Evolutionary conservation across 2,329 filamentous ascomycete species (phyloP).

Genomic region (Scedosporium dehoogii): DNA sequence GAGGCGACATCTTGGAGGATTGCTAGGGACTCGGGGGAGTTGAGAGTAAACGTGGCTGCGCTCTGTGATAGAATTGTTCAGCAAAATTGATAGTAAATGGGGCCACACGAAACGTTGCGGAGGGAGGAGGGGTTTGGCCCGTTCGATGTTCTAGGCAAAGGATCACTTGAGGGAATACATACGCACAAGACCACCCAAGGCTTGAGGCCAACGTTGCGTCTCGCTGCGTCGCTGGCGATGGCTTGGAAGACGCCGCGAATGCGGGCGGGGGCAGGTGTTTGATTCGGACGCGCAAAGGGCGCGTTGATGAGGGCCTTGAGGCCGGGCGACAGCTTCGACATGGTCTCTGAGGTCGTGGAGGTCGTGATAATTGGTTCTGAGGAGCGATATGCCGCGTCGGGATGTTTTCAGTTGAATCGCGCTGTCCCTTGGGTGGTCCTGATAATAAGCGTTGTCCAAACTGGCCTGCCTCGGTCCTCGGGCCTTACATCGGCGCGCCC

Average conservation of each 20-base stretch:
- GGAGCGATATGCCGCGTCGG: neutral
- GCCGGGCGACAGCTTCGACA: conserved; percentile 63
- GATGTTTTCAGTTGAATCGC: neutral
- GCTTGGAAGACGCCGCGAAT: conserved; percentile 55
- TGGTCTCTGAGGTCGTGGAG: conserved; percentile 22
- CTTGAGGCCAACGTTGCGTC: conserved; percentile 50
- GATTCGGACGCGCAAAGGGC: conserved; percentile 55
- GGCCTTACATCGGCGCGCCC: neutral
- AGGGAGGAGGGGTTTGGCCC: too few relatives aligned
- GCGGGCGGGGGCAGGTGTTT: conserved; percentile 51
- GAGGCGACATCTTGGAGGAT: conserved; percentile 47
- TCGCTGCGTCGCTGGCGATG: conserved; percentile 52
- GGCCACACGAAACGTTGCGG: neutral
- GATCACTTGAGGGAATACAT: conserved; percentile 12
- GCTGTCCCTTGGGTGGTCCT: neutral
- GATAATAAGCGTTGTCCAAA: neutral
- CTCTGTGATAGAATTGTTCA: conserved; percentile 39
- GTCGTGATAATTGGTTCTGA: neutral
- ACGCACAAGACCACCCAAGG: conserved; percentile 61
- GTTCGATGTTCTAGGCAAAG: too few relatives aligned
- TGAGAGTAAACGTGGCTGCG: conserved; percentile 76
- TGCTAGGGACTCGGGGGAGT: conserved; percentile 67
- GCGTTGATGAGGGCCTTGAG: conserved; percentile 68
- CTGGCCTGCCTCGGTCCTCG: neutral
- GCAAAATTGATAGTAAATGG: neutral